Evolutionary conservation across 495 filamentous ascomycete species (phyloP).

Genomic region (Trypethelium eluteriae): DNA sequence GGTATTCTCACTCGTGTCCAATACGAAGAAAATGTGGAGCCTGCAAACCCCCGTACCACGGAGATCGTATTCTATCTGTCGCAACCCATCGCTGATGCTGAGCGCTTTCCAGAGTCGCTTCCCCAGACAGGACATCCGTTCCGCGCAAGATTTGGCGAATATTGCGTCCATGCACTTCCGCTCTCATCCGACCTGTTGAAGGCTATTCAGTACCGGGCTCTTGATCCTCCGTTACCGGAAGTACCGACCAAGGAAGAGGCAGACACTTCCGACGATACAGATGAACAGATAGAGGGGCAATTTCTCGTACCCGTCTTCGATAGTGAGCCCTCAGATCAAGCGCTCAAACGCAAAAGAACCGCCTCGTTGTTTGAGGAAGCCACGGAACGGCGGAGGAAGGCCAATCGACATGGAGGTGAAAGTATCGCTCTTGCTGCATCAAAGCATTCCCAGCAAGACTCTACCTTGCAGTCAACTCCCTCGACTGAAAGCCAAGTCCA

Average conservation of each 20-base stretch:
- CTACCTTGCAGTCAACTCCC: not conserved
- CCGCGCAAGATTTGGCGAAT: conserved; percentile 1
- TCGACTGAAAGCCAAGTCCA: conserved; percentile 15
- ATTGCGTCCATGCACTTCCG: conserved; percentile 35
- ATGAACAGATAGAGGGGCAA: conserved; percentile 15
- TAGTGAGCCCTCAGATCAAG: conserved; percentile 24
- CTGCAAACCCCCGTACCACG: conserved; percentile 32
- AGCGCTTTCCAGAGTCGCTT: conserved; percentile 42
- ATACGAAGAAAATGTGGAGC: not conserved
- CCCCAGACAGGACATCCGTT: conserved; percentile 27
- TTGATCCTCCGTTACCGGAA: conserved; percentile 17
- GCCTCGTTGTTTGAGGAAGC: conserved; percentile 53
- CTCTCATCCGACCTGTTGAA: conserved; percentile 34
- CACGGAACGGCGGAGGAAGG: conserved; percentile 47
- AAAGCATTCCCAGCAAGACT: not conserved
- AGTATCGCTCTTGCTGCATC: conserved; percentile 52
- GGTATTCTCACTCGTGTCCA: conserved; percentile 20
- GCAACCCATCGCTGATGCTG: conserved; percentile 9
- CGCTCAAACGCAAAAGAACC: conserved; percentile 50
- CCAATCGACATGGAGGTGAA: conserved; percentile 49
- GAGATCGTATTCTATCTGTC: conserved; percentile 51
- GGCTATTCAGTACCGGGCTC: not conserved
- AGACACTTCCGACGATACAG: conserved; percentile 4
- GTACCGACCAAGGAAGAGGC: conserved; percentile 12
- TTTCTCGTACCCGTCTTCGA: conserved; percentile 23